These are phyloP conservation scores for Graphilbum fragrans DNA, from an alignment of 2,329 filamentous ascomycete species.

Conservation along the genomic window DNA sequence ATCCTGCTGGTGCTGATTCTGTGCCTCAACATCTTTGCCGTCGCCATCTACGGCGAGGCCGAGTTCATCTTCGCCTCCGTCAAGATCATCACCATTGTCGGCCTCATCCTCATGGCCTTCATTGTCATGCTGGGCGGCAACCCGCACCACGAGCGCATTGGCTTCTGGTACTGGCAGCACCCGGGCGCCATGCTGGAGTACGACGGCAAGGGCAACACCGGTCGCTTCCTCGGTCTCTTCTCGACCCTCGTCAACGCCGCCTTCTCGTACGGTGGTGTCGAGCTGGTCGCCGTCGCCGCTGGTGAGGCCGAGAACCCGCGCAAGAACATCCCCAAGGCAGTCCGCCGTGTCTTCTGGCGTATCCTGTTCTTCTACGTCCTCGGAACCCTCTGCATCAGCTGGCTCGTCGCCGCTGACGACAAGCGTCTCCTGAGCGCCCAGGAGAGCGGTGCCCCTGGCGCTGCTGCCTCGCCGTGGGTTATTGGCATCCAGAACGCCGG, in stretches of 20 bases:
- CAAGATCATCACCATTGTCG: constrained; percentile 48
- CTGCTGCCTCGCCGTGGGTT: constrained; percentile 46
- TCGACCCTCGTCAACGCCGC: constrained; percentile 15
- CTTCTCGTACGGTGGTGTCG: constrained; percentile 35
- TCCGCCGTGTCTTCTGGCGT: constrained; percentile 48
- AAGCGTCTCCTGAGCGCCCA: constrained; percentile 34
- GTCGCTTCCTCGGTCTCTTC: constrained; percentile 13
- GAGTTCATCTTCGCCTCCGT: constrained; percentile 27
- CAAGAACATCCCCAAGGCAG: constrained; percentile 53
- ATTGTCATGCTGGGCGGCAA: constrained; percentile 46
- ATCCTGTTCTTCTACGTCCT: constrained; percentile 52
- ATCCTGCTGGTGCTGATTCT: constrained; percentile 34
- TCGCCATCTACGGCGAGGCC: constrained; percentile 36
- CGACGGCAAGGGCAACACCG: constrained; percentile 29
- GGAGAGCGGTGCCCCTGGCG: constrained; percentile 30
- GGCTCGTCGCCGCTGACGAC: constrained; percentile 54
- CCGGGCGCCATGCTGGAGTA: constrained; percentile 20
- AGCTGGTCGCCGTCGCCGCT: constrained; percentile 48
- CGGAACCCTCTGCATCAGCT: constrained; percentile 48
- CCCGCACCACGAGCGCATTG: constrained; percentile 34
- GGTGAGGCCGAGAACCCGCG: constrained; percentile 54
- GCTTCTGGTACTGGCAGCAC: constrained; percentile 39
- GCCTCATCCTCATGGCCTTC: constrained; percentile 44
- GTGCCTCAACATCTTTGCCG: constrained; percentile 37
- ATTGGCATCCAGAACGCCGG: constrained; percentile 55